Conservation (phyloP, 2,329 filamentous ascomycete species). For the Aspergillus quadricinctus region DNA sequence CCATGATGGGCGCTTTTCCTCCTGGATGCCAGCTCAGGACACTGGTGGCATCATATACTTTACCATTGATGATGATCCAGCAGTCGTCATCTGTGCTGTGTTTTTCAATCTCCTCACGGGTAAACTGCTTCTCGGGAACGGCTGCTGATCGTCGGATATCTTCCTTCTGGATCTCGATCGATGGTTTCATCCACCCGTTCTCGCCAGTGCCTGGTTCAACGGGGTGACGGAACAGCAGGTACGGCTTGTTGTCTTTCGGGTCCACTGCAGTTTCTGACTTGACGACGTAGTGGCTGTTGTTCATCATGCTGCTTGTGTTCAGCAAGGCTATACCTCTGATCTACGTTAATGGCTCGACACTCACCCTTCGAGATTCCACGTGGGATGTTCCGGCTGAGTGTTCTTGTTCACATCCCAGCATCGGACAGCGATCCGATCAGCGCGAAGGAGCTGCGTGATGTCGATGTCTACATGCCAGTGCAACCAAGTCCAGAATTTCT, state of each 20-base stretch:
- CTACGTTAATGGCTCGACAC: background rate
- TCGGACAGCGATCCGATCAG: constrained; percentile 43
- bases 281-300: constrained; percentile 50
- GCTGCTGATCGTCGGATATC: constrained; percentile 42
- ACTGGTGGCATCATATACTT: constrained; percentile 49
- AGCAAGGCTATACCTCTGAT: constrained; percentile 20
- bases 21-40: constrained; percentile 49
- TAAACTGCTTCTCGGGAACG: constrained; percentile 49
- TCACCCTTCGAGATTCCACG: constrained; percentile 48
- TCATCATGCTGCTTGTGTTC: constrained; percentile 45
- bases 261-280: constrained; percentile 37
- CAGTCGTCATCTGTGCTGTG: constrained; percentile 47
- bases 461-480: constrained; percentile 51
- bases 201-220: constrained; percentile 41
- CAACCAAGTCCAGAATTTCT: constrained; percentile 53
- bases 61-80: constrained; percentile 52
- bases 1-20: constrained; percentile 46
- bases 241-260: constrained; percentile 26
- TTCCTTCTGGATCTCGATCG: constrained; percentile 43
- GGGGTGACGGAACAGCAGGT: constrained; percentile 46
- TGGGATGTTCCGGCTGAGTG: constrained; percentile 44
- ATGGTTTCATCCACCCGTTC: constrained; percentile 51
- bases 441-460: constrained; percentile 40
- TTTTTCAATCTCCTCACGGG: constrained; percentile 51
- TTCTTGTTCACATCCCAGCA: constrained; percentile 50